phyloP scores from a whole-genome alignment of 1,284 basidiomycete genomes.

The Veloporphyrellus conicus region DNA sequence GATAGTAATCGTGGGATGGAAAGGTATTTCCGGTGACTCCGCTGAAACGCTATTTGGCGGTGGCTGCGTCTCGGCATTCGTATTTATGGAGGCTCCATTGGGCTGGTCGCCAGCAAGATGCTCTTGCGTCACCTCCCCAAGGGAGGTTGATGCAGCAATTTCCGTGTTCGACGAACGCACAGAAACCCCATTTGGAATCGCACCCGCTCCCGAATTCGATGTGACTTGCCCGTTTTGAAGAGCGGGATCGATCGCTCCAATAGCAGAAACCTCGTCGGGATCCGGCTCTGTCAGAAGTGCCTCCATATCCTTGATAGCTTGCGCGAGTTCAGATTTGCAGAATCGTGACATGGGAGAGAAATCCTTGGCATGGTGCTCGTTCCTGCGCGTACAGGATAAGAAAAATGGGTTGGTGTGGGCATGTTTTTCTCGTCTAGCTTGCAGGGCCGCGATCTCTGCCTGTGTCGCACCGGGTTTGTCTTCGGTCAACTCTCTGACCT shows the following conservation, averaged over 20 bases:
- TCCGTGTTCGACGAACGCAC: slow-evolving; percentile 11
- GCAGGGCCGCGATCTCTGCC: slow-evolving; percentile 45
- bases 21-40: slow-evolving; percentile 35
- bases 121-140: slow-evolving; percentile 12
- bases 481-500: slow-evolving; percentile 61
- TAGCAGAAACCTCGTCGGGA: slow-evolving; percentile 21
- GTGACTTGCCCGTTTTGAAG: slow-evolving; percentile 18
- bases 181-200: slow-evolving; percentile 11
- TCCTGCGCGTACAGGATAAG: slow-evolving; percentile 61
- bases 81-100: slow-evolving; percentile 7
- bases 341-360: slow-evolving; percentile 82
- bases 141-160: slow-evolving; percentile 1
- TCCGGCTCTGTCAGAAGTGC: slow-evolving; percentile 40
- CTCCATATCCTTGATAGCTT: slow-evolving; percentile 67
- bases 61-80: slow-evolving; percentile 10
- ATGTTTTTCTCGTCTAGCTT: slow-evolving; percentile 55
- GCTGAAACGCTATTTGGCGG: slow-evolving; percentile 15
- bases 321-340: slow-evolving; percentile 57
- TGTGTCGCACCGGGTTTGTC: slow-evolving; percentile 46
- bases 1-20: slow-evolving; percentile 45
- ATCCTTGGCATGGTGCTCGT: slow-evolving; percentile 61
- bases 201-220: slow-evolving; percentile 1
- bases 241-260: slow-evolving; percentile 24
- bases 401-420: slow-evolving; percentile 68
- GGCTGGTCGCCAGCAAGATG: slow-evolving; percentile 5